These are phyloP conservation scores for Suillus sp. DNA, from an alignment of 768 basidiomycete genomes.

Conservation along the genomic window DNA sequence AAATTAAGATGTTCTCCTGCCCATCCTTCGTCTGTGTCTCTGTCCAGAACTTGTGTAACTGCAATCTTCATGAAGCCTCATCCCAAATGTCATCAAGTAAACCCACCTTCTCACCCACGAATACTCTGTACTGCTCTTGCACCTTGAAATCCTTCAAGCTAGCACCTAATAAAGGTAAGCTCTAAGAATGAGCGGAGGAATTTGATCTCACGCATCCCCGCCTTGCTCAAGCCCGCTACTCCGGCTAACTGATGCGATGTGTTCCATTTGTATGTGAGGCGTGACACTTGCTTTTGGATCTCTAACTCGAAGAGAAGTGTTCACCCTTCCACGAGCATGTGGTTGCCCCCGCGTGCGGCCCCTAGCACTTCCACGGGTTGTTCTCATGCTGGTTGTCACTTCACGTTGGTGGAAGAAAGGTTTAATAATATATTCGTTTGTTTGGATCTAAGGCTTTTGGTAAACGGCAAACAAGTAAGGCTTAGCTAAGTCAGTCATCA, in stretches of 20 bases:
- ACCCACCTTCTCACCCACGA: slow-evolving; percentile 65
- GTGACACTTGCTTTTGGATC: neutral
- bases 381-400: neutral
- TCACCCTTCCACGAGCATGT: neutral
- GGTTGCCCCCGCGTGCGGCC: neutral
- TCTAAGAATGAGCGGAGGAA: neutral
- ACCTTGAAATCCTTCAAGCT: slow-evolving; percentile 61
- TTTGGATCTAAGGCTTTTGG: slow-evolving; percentile 4
- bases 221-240: slow-evolving; percentile 75
- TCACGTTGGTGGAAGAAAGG: neutral
- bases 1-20: slow-evolving; percentile 69
- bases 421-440: neutral
- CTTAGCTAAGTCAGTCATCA: neutral
- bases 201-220: slow-evolving; percentile 68
- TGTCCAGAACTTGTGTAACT: slow-evolving; percentile 11
- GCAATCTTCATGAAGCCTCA: slow-evolving; percentile 32
- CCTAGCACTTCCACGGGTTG: neutral
- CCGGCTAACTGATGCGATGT: slow-evolving; percentile 72
- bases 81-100: slow-evolving; percentile 54
- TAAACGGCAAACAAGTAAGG: neutral
- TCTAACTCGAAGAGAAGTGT: neutral
- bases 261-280: slow-evolving; percentile 49
- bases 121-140: slow-evolving; percentile 69
- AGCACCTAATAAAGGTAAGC: slow-evolving; percentile 28
- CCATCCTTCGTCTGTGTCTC: slow-evolving; percentile 46